These are phyloP conservation scores for Yamadazyma scolyti DNA, from an alignment of 805 yeast species.

Conservation along the genomic window DNA sequence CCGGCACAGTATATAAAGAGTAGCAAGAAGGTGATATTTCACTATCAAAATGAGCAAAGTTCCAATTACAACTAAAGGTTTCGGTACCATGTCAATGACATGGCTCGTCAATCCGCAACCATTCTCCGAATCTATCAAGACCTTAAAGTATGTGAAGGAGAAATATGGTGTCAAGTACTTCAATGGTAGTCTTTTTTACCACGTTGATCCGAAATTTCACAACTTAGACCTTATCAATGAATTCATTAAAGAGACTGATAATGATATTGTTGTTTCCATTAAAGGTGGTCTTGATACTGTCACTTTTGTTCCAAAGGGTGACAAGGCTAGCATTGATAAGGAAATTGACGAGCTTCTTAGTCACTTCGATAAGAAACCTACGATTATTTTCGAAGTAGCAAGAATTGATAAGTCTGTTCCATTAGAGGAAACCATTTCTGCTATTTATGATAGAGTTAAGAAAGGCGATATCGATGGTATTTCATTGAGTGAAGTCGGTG, in stretches of 20 bases:
- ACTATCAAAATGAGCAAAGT: no score
- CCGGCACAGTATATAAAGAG: no score
- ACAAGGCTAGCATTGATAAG: slow-evolving; percentile 40
- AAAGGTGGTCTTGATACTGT: slow-evolving; percentile 57
- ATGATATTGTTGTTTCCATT: slow-evolving; percentile 54
- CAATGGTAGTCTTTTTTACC: slow-evolving; percentile 81
- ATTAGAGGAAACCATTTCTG: slow-evolving; percentile 54
- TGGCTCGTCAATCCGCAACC: slow-evolving; percentile 60
- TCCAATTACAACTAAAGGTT: slow-evolving; percentile 39
- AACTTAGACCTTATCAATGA: slow-evolving; percentile 56
- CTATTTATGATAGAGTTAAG: slow-evolving; percentile 56
- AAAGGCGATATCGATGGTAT: slow-evolving; percentile 65
- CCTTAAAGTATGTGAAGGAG: slow-evolving; percentile 48
- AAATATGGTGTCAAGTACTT: slow-evolving; percentile 48
- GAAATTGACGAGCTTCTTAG: slow-evolving; percentile 45
- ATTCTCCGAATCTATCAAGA: slow-evolving; percentile 48
- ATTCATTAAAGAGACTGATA: slow-evolving; percentile 50
- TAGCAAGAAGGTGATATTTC: no score
- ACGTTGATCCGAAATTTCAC: slow-evolving; percentile 31
- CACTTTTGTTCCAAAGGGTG: slow-evolving; percentile 45
- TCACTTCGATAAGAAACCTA: slow-evolving; percentile 32
- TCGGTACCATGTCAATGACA: slow-evolving; percentile 75
- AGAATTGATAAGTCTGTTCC: slow-evolving; percentile 60
- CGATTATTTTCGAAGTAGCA: slow-evolving; percentile 61
- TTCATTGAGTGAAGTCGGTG: slow-evolving; percentile 71